Conservation (phyloP, 2,329 filamentous ascomycete species). For the Ceratocystis harringtonii region DNA sequence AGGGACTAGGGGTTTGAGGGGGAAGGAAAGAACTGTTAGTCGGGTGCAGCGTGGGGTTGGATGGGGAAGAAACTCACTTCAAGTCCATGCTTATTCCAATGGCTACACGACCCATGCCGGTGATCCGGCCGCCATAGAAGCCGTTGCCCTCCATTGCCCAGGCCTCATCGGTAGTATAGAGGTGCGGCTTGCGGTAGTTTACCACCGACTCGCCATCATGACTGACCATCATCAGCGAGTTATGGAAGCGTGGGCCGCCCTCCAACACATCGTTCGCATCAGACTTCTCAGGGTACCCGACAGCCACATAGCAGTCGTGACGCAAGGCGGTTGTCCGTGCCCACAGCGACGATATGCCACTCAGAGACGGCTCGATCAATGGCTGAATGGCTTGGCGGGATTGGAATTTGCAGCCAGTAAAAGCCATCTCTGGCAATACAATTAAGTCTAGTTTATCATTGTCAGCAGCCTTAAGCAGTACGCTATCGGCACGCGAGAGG, state of each 20-base stretch:
- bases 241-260: slow-evolving; percentile 38
- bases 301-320: slow-evolving; percentile 51
- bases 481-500: slow-evolving; percentile 48
- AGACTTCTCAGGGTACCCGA: slow-evolving; percentile 60
- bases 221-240: slow-evolving; percentile 39
- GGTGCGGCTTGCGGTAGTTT: slow-evolving; percentile 44
- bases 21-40: not conserved
- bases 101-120: slow-evolving; percentile 35
- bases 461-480: slow-evolving; percentile 35
- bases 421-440: slow-evolving; percentile 62
- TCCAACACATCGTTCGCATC: slow-evolving; percentile 38
- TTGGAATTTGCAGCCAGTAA: slow-evolving; percentile 66
- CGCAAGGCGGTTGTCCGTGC: slow-evolving; percentile 50
- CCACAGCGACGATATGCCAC: slow-evolving; percentile 57
- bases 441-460: slow-evolving; percentile 40
- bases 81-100: slow-evolving; percentile 52
- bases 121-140: slow-evolving; percentile 33
- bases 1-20: slow-evolving; percentile 21
- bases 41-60: not conserved
- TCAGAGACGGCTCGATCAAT: slow-evolving; percentile 49
- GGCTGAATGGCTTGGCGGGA: slow-evolving; percentile 52
- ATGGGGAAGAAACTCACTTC: slow-evolving; percentile 31
- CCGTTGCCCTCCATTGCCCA: slow-evolving; percentile 42
- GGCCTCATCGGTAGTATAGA: slow-evolving; percentile 43
- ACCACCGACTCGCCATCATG: slow-evolving; percentile 43